Evolutionary conservation across 352 stramenopile species (phyloP).

Genomic region (Stramenopiles sp.): DNA sequence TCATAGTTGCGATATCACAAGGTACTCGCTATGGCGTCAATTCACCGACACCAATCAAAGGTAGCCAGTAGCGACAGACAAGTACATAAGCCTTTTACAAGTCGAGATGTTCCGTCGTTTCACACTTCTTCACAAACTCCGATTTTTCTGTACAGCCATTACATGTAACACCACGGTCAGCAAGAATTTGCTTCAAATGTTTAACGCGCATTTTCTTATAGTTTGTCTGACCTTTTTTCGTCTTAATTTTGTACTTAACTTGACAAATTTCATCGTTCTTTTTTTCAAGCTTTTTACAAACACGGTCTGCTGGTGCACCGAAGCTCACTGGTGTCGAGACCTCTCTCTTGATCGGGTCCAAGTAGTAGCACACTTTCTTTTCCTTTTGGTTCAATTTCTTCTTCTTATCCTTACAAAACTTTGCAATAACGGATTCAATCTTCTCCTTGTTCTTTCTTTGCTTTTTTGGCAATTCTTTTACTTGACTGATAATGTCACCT

Average conservation of each 20-base stretch:
- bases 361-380: conserved; percentile 69
- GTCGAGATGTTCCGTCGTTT: conserved; percentile 60
- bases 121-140: conserved; percentile 79
- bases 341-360: conserved; percentile 78
- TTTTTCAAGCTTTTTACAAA: conserved; percentile 77
- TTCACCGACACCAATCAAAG: too few species aligned
- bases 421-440: not conserved
- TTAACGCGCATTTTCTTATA: conserved; percentile 82
- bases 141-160: conserved; percentile 76
- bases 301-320: conserved; percentile 69
- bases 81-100: too few species aligned
- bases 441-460: not conserved
- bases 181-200: conserved; percentile 78
- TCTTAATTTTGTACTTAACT: conserved; percentile 39
- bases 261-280: conserved; percentile 54
- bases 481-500: not conserved
- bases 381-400: conserved; percentile 19
- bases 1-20: too few species aligned
- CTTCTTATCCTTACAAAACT: not conserved
- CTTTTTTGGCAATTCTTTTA: not conserved
- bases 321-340: conserved; percentile 69
- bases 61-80: too few species aligned
- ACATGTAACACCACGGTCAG: conserved; percentile 68
- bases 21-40: too few species aligned
- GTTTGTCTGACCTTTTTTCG: conserved; percentile 69